These are phyloP conservation scores for Boletellus deceptivus DNA, from an alignment of 1,284 basidiomycete species.

Conservation along the genomic window DNA sequence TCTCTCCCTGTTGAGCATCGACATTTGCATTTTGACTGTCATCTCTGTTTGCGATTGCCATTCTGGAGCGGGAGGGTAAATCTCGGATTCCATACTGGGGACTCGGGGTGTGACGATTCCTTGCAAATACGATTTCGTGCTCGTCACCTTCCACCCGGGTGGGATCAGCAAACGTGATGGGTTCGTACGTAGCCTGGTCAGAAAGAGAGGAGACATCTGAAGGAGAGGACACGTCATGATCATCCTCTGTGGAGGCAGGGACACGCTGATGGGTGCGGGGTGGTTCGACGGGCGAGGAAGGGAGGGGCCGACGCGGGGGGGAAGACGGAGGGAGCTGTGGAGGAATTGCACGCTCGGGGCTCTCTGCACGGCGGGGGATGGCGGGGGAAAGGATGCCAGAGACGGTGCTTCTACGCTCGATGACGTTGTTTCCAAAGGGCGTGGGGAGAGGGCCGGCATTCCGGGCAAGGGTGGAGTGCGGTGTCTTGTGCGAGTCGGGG, in stretches of 20 bases:
- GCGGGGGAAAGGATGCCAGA: constrained; percentile 18
- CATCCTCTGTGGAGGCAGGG: constrained; percentile 16
- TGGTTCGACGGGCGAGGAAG: constrained; percentile 22
- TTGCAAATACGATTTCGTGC: neutral
- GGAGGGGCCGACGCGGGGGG: constrained; percentile 29
- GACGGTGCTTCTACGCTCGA: constrained; percentile 31
- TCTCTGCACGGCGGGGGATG: constrained; percentile 6
- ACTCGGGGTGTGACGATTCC: neutral
- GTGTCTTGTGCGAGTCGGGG: constrained; percentile 6
- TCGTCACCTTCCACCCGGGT: constrained; percentile 10
- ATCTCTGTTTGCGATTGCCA: constrained; percentile 21
- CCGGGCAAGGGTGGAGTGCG: constrained; percentile 11
- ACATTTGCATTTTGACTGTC: neutral
- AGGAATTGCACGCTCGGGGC: constrained; percentile 15
- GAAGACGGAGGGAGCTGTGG: constrained; percentile 8
- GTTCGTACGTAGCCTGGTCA: constrained; percentile 19
- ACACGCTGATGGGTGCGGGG: constrained; percentile 15
- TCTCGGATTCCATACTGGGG: constrained; percentile 32
- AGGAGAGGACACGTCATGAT: constrained; percentile 11
- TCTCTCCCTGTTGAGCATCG: constrained; percentile 4
- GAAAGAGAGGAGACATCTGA: constrained; percentile 14
- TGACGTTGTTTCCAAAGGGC: constrained; percentile 8
- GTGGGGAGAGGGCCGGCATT: constrained; percentile 11
- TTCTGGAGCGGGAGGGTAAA: constrained; percentile 23
- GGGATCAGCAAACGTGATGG: constrained; percentile 31